Percentiles rank a stretch among this genome's conserved stretches.
phyloP scores from a whole-genome alignment of 208 protist species.

The Balamuthia mandrillaris region DNA sequence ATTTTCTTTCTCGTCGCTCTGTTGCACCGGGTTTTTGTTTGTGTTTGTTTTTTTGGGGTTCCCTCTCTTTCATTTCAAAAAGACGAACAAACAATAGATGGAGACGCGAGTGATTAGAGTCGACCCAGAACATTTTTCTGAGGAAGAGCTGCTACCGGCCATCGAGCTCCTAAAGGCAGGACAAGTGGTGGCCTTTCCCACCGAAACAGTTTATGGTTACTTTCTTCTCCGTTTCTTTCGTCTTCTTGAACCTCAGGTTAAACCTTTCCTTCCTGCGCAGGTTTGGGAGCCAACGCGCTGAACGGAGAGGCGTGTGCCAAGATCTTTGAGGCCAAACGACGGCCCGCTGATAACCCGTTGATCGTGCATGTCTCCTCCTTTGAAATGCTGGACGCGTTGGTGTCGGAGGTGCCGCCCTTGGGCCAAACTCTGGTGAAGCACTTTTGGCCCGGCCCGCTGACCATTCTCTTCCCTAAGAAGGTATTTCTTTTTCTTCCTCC shows the following conservation, averaged over 20 bases:
- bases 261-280: not conserved
- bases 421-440: not conserved
- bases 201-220: not conserved
- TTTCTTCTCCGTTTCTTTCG: not conserved
- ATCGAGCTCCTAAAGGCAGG: not conserved
- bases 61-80: too few species aligned
- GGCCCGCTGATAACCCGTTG: not conserved
- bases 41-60: too few species aligned
- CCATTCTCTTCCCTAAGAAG: conserved; percentile 6
- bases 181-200: not conserved
- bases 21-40: too few species aligned
- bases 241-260: not conserved
- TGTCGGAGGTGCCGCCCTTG: not conserved
- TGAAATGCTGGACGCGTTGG: not conserved
- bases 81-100: too few species aligned
- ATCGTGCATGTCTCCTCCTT: conserved; percentile 12
- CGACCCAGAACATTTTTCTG: not conserved
- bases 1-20: too few species aligned
- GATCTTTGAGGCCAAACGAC: conserved; percentile 2
- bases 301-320: not conserved
- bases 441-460: not conserved
- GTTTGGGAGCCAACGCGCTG: not conserved
- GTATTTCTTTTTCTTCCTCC: too few species aligned
- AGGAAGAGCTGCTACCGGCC: not conserved
- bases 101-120: not conserved